phyloP scores from a whole-genome alignment of 305 asterid genomes.

The Solanum hybrid region DNA sequence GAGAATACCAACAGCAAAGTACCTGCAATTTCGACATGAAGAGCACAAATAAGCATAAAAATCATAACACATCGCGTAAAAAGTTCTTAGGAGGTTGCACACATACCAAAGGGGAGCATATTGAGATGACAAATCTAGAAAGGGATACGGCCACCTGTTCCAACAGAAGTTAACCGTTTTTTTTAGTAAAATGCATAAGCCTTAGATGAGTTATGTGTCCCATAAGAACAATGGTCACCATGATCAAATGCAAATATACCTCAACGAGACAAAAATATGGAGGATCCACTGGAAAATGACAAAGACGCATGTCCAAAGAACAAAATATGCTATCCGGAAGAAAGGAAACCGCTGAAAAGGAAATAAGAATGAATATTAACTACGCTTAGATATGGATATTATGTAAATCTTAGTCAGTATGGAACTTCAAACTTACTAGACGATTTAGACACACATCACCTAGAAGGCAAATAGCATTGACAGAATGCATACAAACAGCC shows the following conservation, averaged over 20 bases:
- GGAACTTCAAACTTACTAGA: conserved; percentile 37
- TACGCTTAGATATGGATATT: neutral
- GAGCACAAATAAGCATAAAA: neutral
- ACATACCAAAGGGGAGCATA: conserved; percentile 78
- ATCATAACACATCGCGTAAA: neutral
- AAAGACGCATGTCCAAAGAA: conserved; percentile 52
- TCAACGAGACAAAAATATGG: conserved; percentile 51
- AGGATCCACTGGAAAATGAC: conserved; percentile 79
- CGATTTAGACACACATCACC: conserved; percentile 60
- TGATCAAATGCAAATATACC: conserved; percentile 23
- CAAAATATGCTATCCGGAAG: conserved; percentile 76
- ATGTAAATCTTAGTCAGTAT: neutral
- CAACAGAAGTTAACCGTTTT: neutral
- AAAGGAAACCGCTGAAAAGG: conserved; percentile 65
- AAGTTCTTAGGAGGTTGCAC: neutral
- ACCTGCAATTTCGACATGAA: conserved; percentile 35
- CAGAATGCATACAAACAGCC: conserved; percentile 59
- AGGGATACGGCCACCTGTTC: conserved; percentile 88
- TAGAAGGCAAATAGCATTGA: conserved; percentile 60
- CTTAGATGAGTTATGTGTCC: neutral
- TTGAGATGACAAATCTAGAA: conserved; percentile 71
- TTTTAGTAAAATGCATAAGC: neutral
- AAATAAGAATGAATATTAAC: neutral
- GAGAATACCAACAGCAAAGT: conserved; percentile 49
- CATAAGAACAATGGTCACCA: neutral